Evolutionary conservation across 176 grass and related monocot species (phyloP).

Genomic region (Triticum urartu): DNA sequence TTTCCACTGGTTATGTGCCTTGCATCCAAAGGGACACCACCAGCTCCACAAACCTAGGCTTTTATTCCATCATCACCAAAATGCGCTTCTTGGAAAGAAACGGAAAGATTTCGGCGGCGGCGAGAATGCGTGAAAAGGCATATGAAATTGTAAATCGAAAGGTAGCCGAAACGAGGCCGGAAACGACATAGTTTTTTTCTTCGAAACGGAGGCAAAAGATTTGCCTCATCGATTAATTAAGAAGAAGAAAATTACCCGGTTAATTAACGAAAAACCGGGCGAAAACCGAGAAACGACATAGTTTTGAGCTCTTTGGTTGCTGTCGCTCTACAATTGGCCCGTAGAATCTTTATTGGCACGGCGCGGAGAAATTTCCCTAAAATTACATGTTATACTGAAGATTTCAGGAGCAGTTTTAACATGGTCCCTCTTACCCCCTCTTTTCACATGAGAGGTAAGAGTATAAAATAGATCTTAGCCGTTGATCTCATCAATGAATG

Average conservation of each 20-base stretch:
- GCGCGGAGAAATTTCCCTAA: neutral
- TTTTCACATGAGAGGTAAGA: too few species aligned
- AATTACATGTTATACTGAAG: neutral
- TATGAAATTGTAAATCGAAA: neutral
- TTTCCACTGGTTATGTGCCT: slow-evolving; percentile 9
- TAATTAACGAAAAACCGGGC: too few species aligned
- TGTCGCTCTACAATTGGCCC: neutral
- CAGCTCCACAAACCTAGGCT: slow-evolving; percentile 39
- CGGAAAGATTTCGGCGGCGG: neutral
- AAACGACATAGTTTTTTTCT: neutral
- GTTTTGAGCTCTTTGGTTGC: neutral
- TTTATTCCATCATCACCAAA: slow-evolving; percentile 33
- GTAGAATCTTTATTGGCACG: neutral
- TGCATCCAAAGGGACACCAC: slow-evolving; percentile 40
- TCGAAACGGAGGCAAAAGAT: too few species aligned
- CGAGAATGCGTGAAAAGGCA: neutral
- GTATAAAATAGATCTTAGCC: too few species aligned
- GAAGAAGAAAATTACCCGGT: too few species aligned
- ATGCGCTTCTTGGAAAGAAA: neutral
- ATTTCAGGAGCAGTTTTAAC: too few species aligned
- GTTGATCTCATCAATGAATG: too few species aligned
- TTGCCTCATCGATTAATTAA: too few species aligned
- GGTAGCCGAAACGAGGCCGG: neutral
- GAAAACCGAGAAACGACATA: neutral
- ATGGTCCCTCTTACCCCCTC: too few species aligned